Base-by-base conservation (phyloP, 257 asterid genomes). In the Fraxinus quadrangulata region DNA sequence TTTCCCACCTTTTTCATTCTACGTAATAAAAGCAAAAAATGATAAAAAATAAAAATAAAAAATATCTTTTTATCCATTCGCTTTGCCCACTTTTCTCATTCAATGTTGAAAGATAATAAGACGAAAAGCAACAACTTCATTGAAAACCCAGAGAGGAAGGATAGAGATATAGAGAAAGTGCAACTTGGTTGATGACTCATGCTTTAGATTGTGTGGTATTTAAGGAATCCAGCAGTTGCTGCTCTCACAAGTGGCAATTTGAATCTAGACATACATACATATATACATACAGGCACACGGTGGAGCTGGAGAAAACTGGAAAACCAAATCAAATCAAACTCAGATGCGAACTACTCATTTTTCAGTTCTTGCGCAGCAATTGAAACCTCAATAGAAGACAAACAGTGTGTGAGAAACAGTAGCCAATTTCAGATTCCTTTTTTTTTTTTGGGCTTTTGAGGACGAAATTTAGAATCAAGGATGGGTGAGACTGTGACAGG, bases 401-500 rank as follows among this genome's bases (percentile, higher is more conserved):
- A 0, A 54, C 6, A 17, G 26, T n/a, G 66, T 7, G 66, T 19
- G 66, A 56, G 19, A n/a, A 54, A 17, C 65, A 19, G n/a, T 54
- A 54, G 66, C 45, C 47, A 67, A 40, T 59, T 76, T 14, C n/a
- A 30, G 3, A 21, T 31, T 26, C 59, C 51, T 75, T 47, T 26
- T 26, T 26, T 69, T 14, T 6, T 23, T 63, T 9, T 3, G 4
- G 23, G 56, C 67, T 34, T 67, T 56, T 6, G 73, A 16, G 31
- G 30, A 67, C 21, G 16, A n/a, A 42, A 26, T 9, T 2, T 11
- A 40, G 12, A 67, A 45, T 76, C 84, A 61, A 59, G 74, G 72
- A 71, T 89, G 93, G 83, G 82, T 0, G 90, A 78, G 79, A 81
- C 75, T 12, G 72, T 78, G 24, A 86, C 75, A 37, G 89, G 79